Conservation (phyloP, 768 basidiomycete species). For the Paxillus ammoniavirescens region DNA sequence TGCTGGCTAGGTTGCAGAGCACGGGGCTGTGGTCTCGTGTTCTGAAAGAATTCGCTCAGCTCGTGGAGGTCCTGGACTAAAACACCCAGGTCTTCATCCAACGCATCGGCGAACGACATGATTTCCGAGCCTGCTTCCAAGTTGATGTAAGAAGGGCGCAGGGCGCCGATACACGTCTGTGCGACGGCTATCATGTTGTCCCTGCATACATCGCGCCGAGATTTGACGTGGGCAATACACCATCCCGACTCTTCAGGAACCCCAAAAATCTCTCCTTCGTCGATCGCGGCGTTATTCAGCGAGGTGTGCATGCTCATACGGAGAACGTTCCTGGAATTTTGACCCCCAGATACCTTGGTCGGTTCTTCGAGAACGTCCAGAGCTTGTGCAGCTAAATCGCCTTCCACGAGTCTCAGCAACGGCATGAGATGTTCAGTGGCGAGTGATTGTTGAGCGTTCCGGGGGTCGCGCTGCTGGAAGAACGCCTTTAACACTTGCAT, state of each 20-base stretch:
- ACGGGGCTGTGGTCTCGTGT: conserved; percentile 30
- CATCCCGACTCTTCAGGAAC: conserved; percentile 82
- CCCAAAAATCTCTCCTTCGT: conserved; percentile 76
- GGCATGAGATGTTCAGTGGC: conserved; percentile 92
- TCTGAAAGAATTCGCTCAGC: conserved; percentile 71
- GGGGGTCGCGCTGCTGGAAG: conserved; percentile 81
- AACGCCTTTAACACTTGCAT: conserved; percentile 89
- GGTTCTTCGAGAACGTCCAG: conserved; percentile 95
- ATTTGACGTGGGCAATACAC: conserved; percentile 73
- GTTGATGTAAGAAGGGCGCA: conserved; percentile 68
- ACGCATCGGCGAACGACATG: conserved; percentile 34
- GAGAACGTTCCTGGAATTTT: conserved; percentile 80
- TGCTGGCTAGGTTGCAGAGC: conserved; percentile 52
- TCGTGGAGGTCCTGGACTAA: conserved; percentile 78
- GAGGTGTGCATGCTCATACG: conserved; percentile 85
- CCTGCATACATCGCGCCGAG: conserved; percentile 60
- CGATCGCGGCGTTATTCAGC: conserved; percentile 41
- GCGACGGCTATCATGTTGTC: conserved; percentile 83
- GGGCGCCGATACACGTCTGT: conserved; percentile 73
- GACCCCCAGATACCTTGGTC: conserved; percentile 72
- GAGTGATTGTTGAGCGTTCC: conserved; percentile 67
- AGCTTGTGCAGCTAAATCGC: conserved; percentile 80
- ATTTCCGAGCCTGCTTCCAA: conserved; percentile 56
- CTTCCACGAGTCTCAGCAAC: conserved; percentile 82
- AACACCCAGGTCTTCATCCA: conserved; percentile 71